These are phyloP conservation scores for Tulasnella sp. DNA, from an alignment of 768 basidiomycete genomes.

Conservation along the genomic window DNA sequence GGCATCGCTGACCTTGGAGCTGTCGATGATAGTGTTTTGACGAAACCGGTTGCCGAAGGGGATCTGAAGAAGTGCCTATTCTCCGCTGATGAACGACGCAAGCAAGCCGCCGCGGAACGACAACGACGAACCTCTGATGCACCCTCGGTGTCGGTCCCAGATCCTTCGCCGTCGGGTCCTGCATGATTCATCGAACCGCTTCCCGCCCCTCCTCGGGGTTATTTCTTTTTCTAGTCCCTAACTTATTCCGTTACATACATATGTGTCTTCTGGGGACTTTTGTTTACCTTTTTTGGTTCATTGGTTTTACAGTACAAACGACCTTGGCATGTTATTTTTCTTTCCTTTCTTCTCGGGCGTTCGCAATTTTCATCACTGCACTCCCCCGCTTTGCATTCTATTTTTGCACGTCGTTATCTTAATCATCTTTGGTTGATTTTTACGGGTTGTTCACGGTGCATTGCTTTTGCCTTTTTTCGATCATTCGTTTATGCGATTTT, in stretches of 20 bases:
- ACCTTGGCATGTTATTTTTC: neutral
- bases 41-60: constrained; percentile 29
- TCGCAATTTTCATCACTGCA: neutral
- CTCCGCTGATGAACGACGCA: constrained; percentile 26
- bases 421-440: neutral
- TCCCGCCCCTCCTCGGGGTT: neutral
- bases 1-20: neutral
- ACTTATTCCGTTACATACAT: neutral
- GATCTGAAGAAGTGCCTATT: constrained; percentile 23
- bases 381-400: neutral
- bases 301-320: neutral
- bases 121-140: neutral
- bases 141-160: neutral
- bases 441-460: neutral
- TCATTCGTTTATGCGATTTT: too few relatives aligned
- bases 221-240: neutral
- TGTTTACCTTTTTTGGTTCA: neutral
- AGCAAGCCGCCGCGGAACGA: neutral
- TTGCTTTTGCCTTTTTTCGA: too few relatives aligned
- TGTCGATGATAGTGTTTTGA: constrained; percentile 24
- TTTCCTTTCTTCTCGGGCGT: neutral
- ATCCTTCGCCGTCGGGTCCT: neutral
- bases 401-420: neutral
- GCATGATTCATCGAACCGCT: neutral
- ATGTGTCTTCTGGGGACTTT: neutral